These are phyloP conservation scores for Fistulinella cinereoalba DNA, from an alignment of 1,284 basidiomycete species.

Conservation along the genomic window DNA sequence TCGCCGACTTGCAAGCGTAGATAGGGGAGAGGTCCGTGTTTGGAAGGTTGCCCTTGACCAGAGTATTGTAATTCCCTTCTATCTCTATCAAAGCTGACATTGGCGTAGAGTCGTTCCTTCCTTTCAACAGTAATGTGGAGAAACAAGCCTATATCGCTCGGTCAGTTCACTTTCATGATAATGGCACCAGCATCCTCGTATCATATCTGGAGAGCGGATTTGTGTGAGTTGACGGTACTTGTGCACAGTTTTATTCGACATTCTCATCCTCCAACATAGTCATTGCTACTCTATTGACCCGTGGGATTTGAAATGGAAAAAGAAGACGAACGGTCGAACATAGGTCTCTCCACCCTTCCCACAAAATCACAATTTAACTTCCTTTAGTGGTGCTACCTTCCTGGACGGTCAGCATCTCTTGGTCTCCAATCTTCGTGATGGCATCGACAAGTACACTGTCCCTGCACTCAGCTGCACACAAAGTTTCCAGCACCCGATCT, in stretches of 20 bases:
- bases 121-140: not conserved
- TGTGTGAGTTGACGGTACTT: not conserved
- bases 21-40: not conserved
- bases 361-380: too few species aligned
- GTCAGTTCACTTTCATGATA: not conserved
- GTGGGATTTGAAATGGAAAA: constrained; percentile 5
- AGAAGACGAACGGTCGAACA: constrained; percentile 1
- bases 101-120: not conserved
- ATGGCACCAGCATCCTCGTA: not conserved
- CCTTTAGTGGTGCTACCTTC: not conserved
- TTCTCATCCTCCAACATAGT: not conserved
- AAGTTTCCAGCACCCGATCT: not conserved
- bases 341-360: not conserved
- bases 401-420: constrained; percentile 2
- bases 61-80: not conserved
- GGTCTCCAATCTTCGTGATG: not conserved
- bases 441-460: not conserved
- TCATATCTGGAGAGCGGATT: constrained; percentile 1
- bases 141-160: constrained; percentile 1
- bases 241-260: not conserved
- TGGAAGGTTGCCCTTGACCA: not conserved
- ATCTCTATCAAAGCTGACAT: not conserved
- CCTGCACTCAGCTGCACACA: not conserved
- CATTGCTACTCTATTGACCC: not conserved
- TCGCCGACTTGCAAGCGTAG: not conserved